These are phyloP conservation scores for Gnomoniopsis sp. DNA, from an alignment of 2,329 filamentous ascomycete genomes.

Conservation along the genomic window DNA sequence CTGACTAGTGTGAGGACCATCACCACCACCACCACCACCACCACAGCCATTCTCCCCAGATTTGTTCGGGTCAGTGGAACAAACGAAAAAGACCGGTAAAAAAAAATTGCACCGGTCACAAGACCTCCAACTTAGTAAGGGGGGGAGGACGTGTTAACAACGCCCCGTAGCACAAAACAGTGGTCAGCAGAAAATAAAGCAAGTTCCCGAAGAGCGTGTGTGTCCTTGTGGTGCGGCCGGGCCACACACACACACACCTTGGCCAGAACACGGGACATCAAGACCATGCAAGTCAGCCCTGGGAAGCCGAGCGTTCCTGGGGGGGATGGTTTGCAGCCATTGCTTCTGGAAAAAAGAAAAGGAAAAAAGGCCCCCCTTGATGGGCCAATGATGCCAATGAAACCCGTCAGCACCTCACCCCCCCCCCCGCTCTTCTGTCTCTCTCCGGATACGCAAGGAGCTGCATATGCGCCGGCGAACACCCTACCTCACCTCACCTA, in stretches of 20 bases:
- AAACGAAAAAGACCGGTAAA: too few relatives aligned
- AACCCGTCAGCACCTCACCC: neutral
- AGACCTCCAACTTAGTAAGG: neutral
- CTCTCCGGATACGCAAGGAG: neutral
- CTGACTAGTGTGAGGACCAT: too few relatives aligned
- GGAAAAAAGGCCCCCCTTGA: neutral
- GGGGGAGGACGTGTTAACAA: neutral
- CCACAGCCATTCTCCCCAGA: too few relatives aligned
- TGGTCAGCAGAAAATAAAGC: neutral
- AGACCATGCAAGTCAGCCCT: slow-evolving; percentile 14
- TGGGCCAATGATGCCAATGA: too few relatives aligned
- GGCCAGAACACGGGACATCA: slow-evolving; percentile 4
- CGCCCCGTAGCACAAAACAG: neutral
- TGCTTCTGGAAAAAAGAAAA: neutral
- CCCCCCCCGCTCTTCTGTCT: too few relatives aligned
- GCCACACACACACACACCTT: neutral
- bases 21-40: too few relatives aligned
- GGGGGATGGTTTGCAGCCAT: neutral
- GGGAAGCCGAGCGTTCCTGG: neutral
- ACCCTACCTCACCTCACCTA: too few relatives aligned
- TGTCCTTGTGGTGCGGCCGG: neutral
- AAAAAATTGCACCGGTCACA: neutral
- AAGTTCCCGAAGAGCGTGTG: neutral
- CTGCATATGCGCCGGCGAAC: neutral
- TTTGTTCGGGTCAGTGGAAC: too few relatives aligned